Percentiles rank a stretch among this genome's conserved stretches.
phyloP scores from a whole-genome alignment of 805 yeast genomes.

The Wickerhamomyces chambardii region DNA sequence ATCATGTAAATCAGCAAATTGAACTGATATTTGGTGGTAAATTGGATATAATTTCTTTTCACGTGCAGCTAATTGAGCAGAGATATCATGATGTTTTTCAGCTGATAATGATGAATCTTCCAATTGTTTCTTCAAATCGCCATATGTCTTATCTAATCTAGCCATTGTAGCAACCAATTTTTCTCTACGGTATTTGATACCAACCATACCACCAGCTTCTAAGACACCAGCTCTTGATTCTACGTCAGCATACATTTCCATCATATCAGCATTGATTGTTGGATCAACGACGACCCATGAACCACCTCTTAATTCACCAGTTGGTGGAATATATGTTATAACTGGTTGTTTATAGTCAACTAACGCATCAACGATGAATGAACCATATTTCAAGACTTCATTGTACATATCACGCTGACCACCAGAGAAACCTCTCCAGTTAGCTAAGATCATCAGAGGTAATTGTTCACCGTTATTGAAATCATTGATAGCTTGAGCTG shows the following conservation, averaged over 20 bases:
- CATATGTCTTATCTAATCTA: slow-evolving; percentile 75
- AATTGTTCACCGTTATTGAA: slow-evolving; percentile 97
- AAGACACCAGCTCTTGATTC: slow-evolving; percentile 96
- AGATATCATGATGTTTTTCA: slow-evolving; percentile 58
- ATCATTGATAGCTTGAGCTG: slow-evolving; percentile 97
- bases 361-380: slow-evolving; percentile 94
- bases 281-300: slow-evolving; percentile 99
- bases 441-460: slow-evolving; percentile 95
- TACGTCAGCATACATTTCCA: slow-evolving; percentile 98
- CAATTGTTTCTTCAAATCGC: slow-evolving; percentile 53
- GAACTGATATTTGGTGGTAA: slow-evolving; percentile 87
- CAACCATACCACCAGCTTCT: slow-evolving; percentile 99
- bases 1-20: slow-evolving; percentile 97
- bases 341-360: slow-evolving; percentile 96
- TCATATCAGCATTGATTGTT: slow-evolving; percentile 90
- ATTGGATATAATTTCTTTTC: slow-evolving; percentile 78
- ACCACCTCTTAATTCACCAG: slow-evolving; percentile 99
- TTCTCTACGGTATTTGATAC: slow-evolving; percentile 94
- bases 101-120: slow-evolving; percentile 41
- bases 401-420: slow-evolving; percentile 99
- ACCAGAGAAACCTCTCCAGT: slow-evolving; percentile 99
- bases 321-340: slow-evolving; percentile 94
- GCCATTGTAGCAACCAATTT: slow-evolving; percentile 86
- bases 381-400: slow-evolving; percentile 95
- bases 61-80: slow-evolving; percentile 64